A percentile compares a stretch with the other conserved stretches of the same genome.
phyloP scores from a whole-genome alignment of 2,329 filamentous ascomycete genomes.

The Ophiostoma novo-ulmi region DNA sequence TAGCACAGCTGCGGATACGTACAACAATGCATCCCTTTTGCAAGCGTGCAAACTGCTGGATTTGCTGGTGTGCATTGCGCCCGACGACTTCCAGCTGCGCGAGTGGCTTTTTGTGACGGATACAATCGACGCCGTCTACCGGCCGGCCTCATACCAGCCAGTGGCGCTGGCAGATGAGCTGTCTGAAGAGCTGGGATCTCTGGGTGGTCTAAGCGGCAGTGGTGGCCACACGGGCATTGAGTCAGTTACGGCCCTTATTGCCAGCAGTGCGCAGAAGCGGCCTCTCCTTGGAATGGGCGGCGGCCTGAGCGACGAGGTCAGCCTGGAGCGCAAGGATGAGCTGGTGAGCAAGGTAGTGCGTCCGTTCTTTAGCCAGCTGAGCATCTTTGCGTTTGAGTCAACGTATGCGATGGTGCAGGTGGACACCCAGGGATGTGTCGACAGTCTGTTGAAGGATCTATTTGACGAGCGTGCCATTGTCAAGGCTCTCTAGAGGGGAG shows the following conservation, averaged over 20 bases:
- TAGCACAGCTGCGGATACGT: conserved; percentile 61
- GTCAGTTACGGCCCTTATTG: conserved; percentile 37
- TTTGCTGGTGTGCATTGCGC: conserved; percentile 74
- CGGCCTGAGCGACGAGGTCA: conserved; percentile 52
- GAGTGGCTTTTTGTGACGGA: conserved; percentile 98
- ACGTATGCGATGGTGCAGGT: conserved; percentile 76
- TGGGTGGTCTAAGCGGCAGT: conserved; percentile 4
- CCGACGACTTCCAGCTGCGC: conserved; percentile 96
- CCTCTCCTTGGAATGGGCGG: conserved; percentile 48
- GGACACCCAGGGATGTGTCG: conserved; percentile 60
- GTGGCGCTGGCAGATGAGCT: conserved; percentile 66
- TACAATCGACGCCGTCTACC: conserved; percentile 92
- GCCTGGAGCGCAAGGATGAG: conserved; percentile 58
- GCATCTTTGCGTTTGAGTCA: conserved; percentile 88
- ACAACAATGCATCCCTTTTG: conserved; percentile 69
- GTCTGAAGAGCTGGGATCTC: conserved; percentile 50
- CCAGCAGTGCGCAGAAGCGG: conserved; percentile 38
- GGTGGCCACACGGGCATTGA: conserved; percentile 31
- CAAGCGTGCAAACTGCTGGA: conserved; percentile 95
- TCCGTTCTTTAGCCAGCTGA: conserved; percentile 86
- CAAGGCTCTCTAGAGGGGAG: conserved; percentile 45
- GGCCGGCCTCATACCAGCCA: conserved; percentile 62
- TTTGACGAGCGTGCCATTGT: conserved; percentile 72
- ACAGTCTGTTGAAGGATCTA: conserved; percentile 64
- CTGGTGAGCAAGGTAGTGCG: conserved; percentile 72